Percentiles rank a stretch among this genome's conserved stretches.
Conservation (phyloP, 305 asterid species). For the Ajuga reptans region DNA sequence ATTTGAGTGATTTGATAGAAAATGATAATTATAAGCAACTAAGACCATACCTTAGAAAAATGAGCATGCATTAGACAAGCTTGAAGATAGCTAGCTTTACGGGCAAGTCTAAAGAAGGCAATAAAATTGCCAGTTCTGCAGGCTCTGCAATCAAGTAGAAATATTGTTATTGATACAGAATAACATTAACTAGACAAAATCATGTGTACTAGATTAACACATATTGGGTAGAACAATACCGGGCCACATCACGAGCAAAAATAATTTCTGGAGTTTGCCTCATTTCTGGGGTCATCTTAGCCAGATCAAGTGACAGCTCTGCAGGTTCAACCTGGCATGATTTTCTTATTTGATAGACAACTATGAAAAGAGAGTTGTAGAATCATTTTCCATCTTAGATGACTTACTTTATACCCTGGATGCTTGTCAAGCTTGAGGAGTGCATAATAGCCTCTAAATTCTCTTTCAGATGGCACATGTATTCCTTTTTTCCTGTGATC, state of each 20-base stretch:
- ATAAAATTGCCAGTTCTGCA: conserved; percentile 89
- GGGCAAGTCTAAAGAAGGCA: conserved; percentile 93
- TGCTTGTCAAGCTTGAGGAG: conserved; percentile 99
- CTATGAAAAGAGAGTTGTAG: conserved; percentile 25
- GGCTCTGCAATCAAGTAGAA: conserved; percentile 57
- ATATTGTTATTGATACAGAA: conserved; percentile 14
- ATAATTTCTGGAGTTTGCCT: conserved; percentile 83
- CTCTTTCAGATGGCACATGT: conserved; percentile 75
- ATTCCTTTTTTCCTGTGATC: conserved; percentile 90
- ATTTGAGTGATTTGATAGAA: not conserved
- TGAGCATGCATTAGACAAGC: conserved; percentile 99
- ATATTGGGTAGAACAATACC: conserved; percentile 41
- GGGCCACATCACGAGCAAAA: conserved; percentile 96
- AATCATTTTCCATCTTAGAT: conserved; percentile 28
- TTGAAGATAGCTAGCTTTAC: conserved; percentile 89
- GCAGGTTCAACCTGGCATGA: conserved; percentile 99
- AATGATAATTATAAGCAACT: conserved; percentile 2
- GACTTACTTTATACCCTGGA: conserved; percentile 97
- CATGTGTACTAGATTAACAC: not conserved
- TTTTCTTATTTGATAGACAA: conserved; percentile 41
- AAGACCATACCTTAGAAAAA: conserved; percentile 74
- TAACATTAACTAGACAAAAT: conserved; percentile 9
- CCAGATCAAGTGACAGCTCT: conserved; percentile 97
- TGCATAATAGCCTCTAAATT: conserved; percentile 98
- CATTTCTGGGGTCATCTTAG: conserved; percentile 94